phyloP scores from a whole-genome alignment of 208 protist genomes.

The Balamuthia mandrillaris region DNA sequence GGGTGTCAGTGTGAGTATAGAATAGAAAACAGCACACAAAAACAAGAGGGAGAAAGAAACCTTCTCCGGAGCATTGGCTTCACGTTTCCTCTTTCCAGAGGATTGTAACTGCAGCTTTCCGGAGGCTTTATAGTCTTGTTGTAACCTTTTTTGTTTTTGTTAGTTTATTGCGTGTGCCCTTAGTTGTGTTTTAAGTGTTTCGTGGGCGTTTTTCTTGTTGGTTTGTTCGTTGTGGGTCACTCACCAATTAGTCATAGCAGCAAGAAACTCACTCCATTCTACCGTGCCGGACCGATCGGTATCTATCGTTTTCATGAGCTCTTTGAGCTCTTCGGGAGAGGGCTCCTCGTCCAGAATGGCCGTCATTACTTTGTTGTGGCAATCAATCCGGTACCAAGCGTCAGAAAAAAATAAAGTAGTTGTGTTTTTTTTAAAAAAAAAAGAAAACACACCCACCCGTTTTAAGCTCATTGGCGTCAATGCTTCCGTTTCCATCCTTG shows the following conservation, averaged over 20 bases:
- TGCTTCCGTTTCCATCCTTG: constrained; percentile 9
- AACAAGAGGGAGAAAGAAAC: no score
- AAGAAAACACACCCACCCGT: background rate
- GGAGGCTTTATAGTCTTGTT: no score
- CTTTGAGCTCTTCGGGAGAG: background rate
- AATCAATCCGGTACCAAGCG: background rate
- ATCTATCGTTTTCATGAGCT: background rate
- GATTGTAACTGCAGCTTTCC: no score
- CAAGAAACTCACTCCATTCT: constrained; percentile 11
- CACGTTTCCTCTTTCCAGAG: no score
- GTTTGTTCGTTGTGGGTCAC: background rate
- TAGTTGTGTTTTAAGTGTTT: no score
- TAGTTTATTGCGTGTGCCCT: no score
- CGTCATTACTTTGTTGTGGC: background rate
- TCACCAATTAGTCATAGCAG: constrained; percentile 18
- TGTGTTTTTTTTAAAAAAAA: background rate
- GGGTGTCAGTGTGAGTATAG: no score
- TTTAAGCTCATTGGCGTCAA: background rate
- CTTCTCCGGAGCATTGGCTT: no score
- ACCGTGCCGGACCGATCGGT: background rate
- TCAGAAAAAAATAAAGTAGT: background rate
- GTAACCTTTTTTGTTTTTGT: no score
- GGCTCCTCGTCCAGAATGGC: background rate
- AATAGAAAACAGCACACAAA: no score
- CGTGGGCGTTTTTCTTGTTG: background rate